Base-by-base conservation (phyloP, 2,329 filamentous ascomycete genomes). In the Cadophora sp. region DNA sequence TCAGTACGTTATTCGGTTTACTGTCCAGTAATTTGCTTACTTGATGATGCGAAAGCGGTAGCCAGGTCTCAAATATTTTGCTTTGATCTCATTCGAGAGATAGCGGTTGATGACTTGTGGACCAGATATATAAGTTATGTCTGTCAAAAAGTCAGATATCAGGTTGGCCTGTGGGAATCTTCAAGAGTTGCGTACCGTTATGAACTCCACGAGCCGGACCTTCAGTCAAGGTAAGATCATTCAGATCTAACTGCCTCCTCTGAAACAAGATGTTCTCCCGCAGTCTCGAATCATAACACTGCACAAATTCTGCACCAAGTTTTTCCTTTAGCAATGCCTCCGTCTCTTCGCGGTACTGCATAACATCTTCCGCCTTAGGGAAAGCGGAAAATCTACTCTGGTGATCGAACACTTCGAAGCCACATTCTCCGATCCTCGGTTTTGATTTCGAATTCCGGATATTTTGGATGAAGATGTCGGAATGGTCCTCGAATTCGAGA, bases 21-120 rank as follows among this genome's bases (percentile, higher is more conserved):
- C 2, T 19, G 1, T 43, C 40, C n/a, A n/a, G 6, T 43, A 14
- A 16, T 16, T 43, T 43, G 40, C 40, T 43, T 43, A 74, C 71
- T 74, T 74, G 55, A 74, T 46, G 27, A 73, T 73, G 9, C 70
- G 37, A 22, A 69, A 46, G 3, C 73, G 70, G 46, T 70, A 73
- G 1, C 70, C 71, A 22, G 69, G 69, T 24, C 68, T 67, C 26
- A 73, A 37, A 43, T 64, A 72, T 22, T 63, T 26, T 8, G 11
- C 4, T 26, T 66, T 65, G 12, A 64, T 62, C 12, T 68, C 46
- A 4, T 67, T 50, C 1, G 68, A 29, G 24, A 74, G 16, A 27
- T 72, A 69, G 3, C 66, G 48, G 50, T 56, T 63, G 16, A 73
- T 73, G 14, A 72, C 58, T 2, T 16, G 19, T 0, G 73, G 73